Conservation (phyloP, 108 stramenopile genomes). For the Pseudonitzschia multiseries region DNA sequence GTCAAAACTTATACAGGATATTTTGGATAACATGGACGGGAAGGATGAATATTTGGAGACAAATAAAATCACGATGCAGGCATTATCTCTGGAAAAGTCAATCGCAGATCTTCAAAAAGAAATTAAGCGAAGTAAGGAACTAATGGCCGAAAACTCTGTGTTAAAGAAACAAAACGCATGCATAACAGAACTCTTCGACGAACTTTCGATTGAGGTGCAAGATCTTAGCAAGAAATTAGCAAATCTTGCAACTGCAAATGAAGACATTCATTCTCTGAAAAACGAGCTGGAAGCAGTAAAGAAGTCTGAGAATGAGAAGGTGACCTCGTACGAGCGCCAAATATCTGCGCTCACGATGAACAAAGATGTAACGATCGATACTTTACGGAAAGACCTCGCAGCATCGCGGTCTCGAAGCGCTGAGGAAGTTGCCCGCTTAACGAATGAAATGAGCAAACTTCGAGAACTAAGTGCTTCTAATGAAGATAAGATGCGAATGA, state of each 20-base stretch:
- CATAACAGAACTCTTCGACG: neutral
- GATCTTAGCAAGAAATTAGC: slow-evolving; percentile 41
- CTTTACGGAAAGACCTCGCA: slow-evolving; percentile 60
- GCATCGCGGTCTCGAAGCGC: slow-evolving; percentile 39
- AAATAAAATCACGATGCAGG: neutral
- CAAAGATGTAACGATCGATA: slow-evolving; percentile 73
- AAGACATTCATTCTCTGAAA: slow-evolving; percentile 33
- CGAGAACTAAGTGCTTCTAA: slow-evolving; percentile 48
- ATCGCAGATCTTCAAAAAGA: slow-evolving; percentile 3
- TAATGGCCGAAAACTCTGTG: neutral
- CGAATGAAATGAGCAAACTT: slow-evolving; percentile 37
- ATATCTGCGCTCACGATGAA: slow-evolving; percentile 43
- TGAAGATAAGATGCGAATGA: slow-evolving; percentile 45
- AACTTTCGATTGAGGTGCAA: slow-evolving; percentile 32
- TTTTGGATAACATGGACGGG: neutral
- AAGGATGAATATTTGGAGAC: slow-evolving; percentile 4
- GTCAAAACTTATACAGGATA: neutral
- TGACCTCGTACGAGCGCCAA: slow-evolving; percentile 52
- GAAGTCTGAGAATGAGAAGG: slow-evolving; percentile 44
- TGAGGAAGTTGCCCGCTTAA: slow-evolving; percentile 44
- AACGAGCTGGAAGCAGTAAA: slow-evolving; percentile 49
- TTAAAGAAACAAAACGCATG: neutral
- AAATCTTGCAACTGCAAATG: slow-evolving; percentile 14
- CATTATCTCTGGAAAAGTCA: neutral
- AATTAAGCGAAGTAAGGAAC: neutral